Percentiles rank a stretch among this genome's conserved stretches.
Evolutionary conservation across 2,329 filamentous ascomycete genomes (phyloP).

Genomic region (Trichoderma sp.): DNA sequence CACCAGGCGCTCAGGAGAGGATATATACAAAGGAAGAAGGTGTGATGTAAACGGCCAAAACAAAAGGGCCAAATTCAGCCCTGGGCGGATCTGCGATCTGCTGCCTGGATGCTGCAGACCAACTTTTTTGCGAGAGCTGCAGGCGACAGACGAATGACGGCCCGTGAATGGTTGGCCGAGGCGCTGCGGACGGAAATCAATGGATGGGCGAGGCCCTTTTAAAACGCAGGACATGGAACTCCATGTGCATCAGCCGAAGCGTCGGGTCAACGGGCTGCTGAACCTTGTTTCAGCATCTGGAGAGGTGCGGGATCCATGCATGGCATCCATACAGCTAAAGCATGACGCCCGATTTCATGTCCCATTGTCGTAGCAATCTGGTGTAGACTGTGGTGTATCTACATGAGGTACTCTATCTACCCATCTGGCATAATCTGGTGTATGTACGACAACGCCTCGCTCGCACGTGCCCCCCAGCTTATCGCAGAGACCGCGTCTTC

Average conservation of each 20-base stretch:
- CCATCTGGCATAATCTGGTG: neutral
- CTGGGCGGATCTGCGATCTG: constrained; percentile 20
- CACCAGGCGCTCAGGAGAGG: neutral
- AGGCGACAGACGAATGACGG: constrained; percentile 11
- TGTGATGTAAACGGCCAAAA: neutral
- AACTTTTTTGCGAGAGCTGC: neutral
- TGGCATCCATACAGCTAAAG: neutral
- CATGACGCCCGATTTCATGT: neutral
- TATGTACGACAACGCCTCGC: neutral
- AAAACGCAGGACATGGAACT: neutral
- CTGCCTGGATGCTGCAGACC: constrained; percentile 17
- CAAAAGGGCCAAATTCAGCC: neutral
- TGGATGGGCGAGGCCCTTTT: constrained; percentile 13
- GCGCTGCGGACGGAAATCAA: neutral
- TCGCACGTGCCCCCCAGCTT: neutral
- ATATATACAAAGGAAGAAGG: neutral
- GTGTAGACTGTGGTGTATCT: neutral
- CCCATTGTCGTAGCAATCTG: neutral
- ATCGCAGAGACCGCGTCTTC: neutral
- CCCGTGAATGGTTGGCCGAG: neutral
- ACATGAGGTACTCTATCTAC: neutral
- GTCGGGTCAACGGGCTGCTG: constrained; percentile 10
- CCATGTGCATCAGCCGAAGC: constrained; percentile 16
- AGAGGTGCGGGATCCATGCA: constrained; percentile 1
- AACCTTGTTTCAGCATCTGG: constrained; percentile 21